Percentiles rank a stretch among this genome's conserved stretches.
Evolutionary conservation across 495 filamentous ascomycete species (phyloP).

Genomic region (Achaetomiella virescens): DNA sequence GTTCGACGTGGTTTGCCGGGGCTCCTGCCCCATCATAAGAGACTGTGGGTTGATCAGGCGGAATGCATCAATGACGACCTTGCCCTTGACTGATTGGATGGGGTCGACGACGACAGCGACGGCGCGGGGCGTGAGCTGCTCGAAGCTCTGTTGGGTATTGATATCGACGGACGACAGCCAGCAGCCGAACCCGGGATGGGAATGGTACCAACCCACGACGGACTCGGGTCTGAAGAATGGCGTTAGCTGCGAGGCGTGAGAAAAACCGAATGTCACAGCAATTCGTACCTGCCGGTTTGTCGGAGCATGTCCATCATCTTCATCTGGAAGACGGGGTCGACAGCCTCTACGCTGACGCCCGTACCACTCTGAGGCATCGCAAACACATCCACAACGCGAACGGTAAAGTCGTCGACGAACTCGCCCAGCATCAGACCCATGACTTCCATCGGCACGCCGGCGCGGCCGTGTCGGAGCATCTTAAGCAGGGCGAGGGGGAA

Average conservation of each 20-base stretch:
- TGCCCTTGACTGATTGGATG: conserved; percentile 98
- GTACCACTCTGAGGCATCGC: conserved; percentile 99
- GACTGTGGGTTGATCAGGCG: conserved; percentile 97
- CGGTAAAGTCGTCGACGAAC: conserved; percentile 98
- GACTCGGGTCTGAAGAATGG: conserved; percentile 67
- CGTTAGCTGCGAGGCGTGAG: not conserved
- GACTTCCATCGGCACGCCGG: conserved; percentile 98
- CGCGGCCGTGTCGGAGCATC: conserved; percentile 95
- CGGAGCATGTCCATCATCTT: conserved; percentile 99
- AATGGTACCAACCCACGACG: conserved; percentile 99
- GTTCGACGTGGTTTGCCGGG: conserved; percentile 96
- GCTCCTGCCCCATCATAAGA: conserved; percentile 97
- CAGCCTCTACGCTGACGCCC: conserved; percentile 95
- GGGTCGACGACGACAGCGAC: conserved; percentile 97
- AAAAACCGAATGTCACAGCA: not conserved
- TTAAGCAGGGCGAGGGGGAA: conserved; percentile 91
- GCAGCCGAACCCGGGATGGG: conserved; percentile 97
- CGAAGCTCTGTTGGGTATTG: conserved; percentile 98
- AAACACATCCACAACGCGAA: conserved; percentile 95
- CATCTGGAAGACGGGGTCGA: conserved; percentile 96
- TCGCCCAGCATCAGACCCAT: conserved; percentile 99
- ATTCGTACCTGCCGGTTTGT: conserved; percentile 83
- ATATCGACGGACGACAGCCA: conserved; percentile 99
- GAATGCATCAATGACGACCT: conserved; percentile 99
- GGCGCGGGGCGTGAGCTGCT: conserved; percentile 90